phyloP scores from a whole-genome alignment of 306 rosid genomes.

The Fagus crenata region DNA sequence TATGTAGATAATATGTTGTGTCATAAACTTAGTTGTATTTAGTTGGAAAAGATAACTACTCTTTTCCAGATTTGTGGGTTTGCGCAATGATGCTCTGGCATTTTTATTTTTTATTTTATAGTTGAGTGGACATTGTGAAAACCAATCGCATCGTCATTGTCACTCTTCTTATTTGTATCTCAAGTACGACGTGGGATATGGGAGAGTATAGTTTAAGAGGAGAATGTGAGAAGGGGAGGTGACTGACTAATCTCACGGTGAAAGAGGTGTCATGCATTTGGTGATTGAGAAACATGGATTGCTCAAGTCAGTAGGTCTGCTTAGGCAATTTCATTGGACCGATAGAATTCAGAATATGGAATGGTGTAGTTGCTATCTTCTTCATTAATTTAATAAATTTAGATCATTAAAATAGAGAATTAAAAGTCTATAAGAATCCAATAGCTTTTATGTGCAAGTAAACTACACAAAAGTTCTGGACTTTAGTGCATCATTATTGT shows the following conservation, averaged over 20 bases:
- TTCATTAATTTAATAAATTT: no score
- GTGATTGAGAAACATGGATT: constrained; percentile 14
- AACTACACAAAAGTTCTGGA: constrained; percentile 1
- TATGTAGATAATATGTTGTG: constrained; percentile 5
- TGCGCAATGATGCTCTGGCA: neutral
- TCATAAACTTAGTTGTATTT: constrained; percentile 6
- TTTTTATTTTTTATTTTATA: neutral
- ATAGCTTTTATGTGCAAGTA: neutral
- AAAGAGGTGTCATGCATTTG: neutral
- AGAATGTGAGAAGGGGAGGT: neutral
- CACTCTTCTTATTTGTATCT: neutral
- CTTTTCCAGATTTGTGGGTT: constrained; percentile 10
- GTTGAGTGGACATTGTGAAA: neutral
- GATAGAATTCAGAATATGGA: neutral
- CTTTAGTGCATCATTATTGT: neutral
- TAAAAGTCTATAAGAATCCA: no score
- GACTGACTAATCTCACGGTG: neutral
- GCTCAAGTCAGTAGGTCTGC: neutral
- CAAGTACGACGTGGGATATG: constrained; percentile 12
- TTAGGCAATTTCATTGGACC: neutral
- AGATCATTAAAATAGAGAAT: no score
- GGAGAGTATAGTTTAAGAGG: constrained; percentile 24
- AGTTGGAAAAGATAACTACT: constrained; percentile 4
- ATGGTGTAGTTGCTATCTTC: constrained; percentile 4
- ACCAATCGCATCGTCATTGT: neutral